Conservation (phyloP, 257 asterid species). For the Rubia yunnanensis region DNA sequence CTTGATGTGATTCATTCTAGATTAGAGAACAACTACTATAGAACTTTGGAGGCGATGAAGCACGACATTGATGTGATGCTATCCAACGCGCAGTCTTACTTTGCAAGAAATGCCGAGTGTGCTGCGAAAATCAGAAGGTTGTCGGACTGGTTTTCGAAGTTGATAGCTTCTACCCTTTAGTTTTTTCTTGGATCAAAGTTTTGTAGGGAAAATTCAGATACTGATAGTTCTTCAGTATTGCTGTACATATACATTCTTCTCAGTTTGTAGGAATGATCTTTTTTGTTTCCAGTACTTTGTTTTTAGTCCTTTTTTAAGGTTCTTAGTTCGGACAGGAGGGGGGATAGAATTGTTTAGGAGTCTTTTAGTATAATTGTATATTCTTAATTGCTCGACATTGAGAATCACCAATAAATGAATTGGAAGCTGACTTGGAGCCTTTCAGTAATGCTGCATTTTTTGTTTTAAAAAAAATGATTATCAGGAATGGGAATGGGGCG, state of each 20-base stretch:
- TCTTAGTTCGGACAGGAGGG: not conserved
- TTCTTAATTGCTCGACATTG: not conserved
- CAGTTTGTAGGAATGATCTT: too few species aligned
- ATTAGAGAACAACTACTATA: conserved; percentile 59
- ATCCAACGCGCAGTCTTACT: conserved; percentile 46
- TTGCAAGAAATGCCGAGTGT: conserved; percentile 40
- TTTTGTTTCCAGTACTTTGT: not conserved
- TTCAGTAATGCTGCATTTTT: not conserved
- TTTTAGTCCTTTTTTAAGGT: not conserved
- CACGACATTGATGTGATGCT: conserved; percentile 68
- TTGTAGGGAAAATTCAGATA: conserved; percentile 53
- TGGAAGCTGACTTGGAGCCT: not conserved
- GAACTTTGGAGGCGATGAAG: conserved; percentile 48
- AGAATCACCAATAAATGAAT: not conserved
- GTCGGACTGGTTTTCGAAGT: conserved; percentile 39
- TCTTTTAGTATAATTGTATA: not conserved
- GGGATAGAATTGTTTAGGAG: not conserved
- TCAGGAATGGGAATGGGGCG: too few species aligned
- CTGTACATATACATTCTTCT: conserved; percentile 21
- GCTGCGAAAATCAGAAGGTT: conserved; percentile 49
- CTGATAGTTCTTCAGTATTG: not conserved
- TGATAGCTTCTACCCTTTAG: conserved; percentile 37
- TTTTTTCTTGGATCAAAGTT: conserved; percentile 29
- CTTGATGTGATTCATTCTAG: conserved; percentile 53
- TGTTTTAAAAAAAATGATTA: too few species aligned